A percentile compares a stretch with the other conserved stretches of the same genome.
These are phyloP conservation scores for Prunus mira DNA, from an alignment of 306 rosid genomes.

Conservation along the genomic window DNA sequence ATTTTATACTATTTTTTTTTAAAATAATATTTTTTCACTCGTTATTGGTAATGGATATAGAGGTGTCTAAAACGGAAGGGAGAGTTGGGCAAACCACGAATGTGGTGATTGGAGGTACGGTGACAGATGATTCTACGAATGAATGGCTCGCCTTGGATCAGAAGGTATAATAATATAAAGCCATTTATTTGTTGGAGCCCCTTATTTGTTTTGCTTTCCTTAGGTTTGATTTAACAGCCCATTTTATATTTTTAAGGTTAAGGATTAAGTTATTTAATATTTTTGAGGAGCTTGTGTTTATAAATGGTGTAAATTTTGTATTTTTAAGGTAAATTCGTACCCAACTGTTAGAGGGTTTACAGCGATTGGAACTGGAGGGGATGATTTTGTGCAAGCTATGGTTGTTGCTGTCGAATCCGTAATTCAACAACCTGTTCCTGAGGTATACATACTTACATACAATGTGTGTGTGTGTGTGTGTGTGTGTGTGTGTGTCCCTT, in stretches of 20 bases:
- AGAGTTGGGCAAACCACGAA: constrained; percentile 97
- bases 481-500: background rate
- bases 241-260: background rate
- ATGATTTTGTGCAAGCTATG: constrained; percentile 90
- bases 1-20: background rate
- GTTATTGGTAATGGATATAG: constrained; percentile 27
- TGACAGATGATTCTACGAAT: constrained; percentile 75
- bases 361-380: constrained; percentile 93
- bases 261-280: background rate
- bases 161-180: constrained; percentile 50
- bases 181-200: background rate
- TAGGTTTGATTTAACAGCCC: background rate
- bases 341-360: constrained; percentile 92
- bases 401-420: constrained; percentile 90
- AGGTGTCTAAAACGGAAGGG: constrained; percentile 96
- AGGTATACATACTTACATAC: constrained; percentile 37
- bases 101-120: constrained; percentile 96
- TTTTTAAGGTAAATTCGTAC: constrained; percentile 72
- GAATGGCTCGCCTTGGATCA: constrained; percentile 94
- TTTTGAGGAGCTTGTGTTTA: background rate
- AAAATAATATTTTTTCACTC: background rate
- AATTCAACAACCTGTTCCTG: constrained; percentile 72
- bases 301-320: background rate
- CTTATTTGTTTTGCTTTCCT: background rate
- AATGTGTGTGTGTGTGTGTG: background rate